Conservation (phyloP, 2,329 filamentous ascomycete genomes). For the Macrophomina tecta region DNA sequence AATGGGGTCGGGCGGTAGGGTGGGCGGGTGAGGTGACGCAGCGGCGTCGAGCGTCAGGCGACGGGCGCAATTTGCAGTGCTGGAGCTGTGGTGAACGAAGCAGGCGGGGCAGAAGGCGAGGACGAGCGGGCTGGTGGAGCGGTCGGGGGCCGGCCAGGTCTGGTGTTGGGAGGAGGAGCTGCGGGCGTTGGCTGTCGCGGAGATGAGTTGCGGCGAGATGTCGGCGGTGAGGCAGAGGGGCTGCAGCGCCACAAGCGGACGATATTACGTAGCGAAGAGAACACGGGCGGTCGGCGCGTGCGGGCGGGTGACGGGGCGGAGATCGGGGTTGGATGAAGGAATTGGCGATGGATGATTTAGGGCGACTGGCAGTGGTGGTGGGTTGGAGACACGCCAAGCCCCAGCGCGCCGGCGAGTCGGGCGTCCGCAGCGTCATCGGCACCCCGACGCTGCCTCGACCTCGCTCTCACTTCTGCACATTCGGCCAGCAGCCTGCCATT, state of each 20-base stretch:
- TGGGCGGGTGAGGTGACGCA: slow-evolving; percentile 13
- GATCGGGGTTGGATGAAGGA: slow-evolving; percentile 15
- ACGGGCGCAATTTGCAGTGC: slow-evolving; percentile 17
- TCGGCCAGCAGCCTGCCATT: too few relatives aligned
- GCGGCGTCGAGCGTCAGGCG: slow-evolving; percentile 1
- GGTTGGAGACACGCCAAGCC: slow-evolving; percentile 16
- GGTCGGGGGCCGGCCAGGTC: slow-evolving; percentile 5
- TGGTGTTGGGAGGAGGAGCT: slow-evolving; percentile 26
- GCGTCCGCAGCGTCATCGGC: slow-evolving; percentile 11
- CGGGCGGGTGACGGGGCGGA: slow-evolving; percentile 10
- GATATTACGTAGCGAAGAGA: slow-evolving; percentile 20
- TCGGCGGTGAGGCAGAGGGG: slow-evolving; percentile 28
- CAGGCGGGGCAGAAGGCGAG: background rate
- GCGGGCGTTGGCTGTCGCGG: slow-evolving; percentile 26
- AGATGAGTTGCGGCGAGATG: slow-evolving; percentile 27
- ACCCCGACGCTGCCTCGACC: background rate
- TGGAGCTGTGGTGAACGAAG: slow-evolving; percentile 2
- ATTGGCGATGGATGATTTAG: slow-evolving; percentile 25
- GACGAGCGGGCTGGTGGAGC: background rate
- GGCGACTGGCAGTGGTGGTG: slow-evolving; percentile 20
- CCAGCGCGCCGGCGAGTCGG: background rate
- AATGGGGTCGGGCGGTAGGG: background rate
- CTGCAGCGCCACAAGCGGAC: slow-evolving; percentile 17
- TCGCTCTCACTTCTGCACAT: background rate
- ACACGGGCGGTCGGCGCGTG: slow-evolving; percentile 4